phyloP scores from a whole-genome alignment of 1,284 basidiomycete species.

The Trichosporon asahii region DNA sequence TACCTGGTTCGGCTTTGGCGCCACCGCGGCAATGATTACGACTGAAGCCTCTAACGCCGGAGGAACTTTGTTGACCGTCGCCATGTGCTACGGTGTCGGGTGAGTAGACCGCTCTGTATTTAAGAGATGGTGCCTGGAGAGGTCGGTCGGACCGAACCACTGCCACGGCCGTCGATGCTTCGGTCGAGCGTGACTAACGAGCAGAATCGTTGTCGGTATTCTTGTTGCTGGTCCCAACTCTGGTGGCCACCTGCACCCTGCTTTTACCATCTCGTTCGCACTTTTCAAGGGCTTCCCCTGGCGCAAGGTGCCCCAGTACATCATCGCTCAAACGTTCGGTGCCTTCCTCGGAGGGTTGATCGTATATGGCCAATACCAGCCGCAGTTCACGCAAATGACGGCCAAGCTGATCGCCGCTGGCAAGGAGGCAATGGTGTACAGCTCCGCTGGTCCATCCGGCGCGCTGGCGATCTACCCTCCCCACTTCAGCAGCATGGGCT shows the following conservation, averaged over 20 bases:
- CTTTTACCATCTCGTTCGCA: constrained; percentile 30
- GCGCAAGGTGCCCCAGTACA: constrained; percentile 39
- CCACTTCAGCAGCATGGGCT: constrained; percentile 7
- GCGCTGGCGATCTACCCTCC: constrained; percentile 14
- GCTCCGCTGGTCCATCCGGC: constrained; percentile 5
- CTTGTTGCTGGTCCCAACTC: constrained; percentile 18
- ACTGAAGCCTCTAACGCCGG: background rate
- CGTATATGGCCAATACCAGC: constrained; percentile 13
- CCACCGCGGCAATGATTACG: constrained; percentile 9
- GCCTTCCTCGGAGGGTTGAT: constrained; percentile 19
- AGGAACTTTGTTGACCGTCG: constrained; percentile 16
- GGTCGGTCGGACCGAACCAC: background rate
- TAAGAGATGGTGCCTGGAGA: background rate
- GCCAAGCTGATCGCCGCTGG: constrained; percentile 10
- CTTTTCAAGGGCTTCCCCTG: constrained; percentile 39
- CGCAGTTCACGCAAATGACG: constrained; percentile 6
- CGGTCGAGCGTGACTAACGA: background rate
- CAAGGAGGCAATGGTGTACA: constrained; percentile 10
- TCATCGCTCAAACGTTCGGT: constrained; percentile 37
- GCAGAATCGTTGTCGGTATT: constrained; percentile 19
- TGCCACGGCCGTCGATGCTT: background rate
- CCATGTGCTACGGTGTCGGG: constrained; percentile 16
- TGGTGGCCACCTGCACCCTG: constrained; percentile 33
- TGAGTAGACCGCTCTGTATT: background rate
- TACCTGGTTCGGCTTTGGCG: constrained; percentile 21